Evolutionary conservation across 495 filamentous ascomycete genomes (phyloP).

Genomic region (Aspergillus sclerotioniger): DNA sequence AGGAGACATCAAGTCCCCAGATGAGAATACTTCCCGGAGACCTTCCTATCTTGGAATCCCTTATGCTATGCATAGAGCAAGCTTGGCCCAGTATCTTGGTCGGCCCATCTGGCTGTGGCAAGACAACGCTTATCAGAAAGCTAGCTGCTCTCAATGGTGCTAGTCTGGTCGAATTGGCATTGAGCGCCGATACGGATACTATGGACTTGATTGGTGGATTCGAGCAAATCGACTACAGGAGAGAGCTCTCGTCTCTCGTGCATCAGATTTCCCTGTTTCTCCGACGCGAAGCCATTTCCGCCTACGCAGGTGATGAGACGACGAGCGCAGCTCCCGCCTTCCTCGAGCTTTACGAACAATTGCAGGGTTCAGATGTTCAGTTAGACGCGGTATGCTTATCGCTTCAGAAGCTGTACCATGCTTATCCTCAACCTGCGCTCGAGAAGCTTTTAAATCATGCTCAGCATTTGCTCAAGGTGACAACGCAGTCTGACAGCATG

Average conservation of each 20-base stretch:
- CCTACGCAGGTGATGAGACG: slow-evolving; percentile 39
- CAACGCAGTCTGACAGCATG: slow-evolving; percentile 50
- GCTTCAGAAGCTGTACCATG: slow-evolving; percentile 31
- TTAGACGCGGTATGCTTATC: slow-evolving; percentile 35
- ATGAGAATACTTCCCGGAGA: slow-evolving; percentile 58
- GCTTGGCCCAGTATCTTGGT: slow-evolving; percentile 86
- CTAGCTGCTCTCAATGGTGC: slow-evolving; percentile 76
- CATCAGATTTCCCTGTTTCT: slow-evolving; percentile 54
- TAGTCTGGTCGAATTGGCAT: slow-evolving; percentile 68
- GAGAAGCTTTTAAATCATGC: slow-evolving; percentile 32
- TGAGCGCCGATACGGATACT: slow-evolving; percentile 92
- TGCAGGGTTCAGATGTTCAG: slow-evolving; percentile 31
- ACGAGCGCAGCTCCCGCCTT: slow-evolving; percentile 36
- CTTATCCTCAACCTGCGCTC: slow-evolving; percentile 32
- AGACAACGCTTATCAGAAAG: slow-evolving; percentile 72
- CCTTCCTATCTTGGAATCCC: slow-evolving; percentile 71
- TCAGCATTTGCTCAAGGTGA: slow-evolving; percentile 39
- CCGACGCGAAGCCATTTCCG: slow-evolving; percentile 49
- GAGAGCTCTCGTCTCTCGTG: slow-evolving; percentile 58
- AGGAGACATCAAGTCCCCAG: slow-evolving; percentile 52
- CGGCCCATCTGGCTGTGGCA: slow-evolving; percentile 82
- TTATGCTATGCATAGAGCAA: slow-evolving; percentile 82
- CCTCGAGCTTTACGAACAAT: slow-evolving; percentile 36
- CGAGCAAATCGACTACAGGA: slow-evolving; percentile 82
- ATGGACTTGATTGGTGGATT: slow-evolving; percentile 97